These are phyloP conservation scores for Diutina siamensis DNA, from an alignment of 1,139 yeast species.

Conservation along the genomic window DNA sequence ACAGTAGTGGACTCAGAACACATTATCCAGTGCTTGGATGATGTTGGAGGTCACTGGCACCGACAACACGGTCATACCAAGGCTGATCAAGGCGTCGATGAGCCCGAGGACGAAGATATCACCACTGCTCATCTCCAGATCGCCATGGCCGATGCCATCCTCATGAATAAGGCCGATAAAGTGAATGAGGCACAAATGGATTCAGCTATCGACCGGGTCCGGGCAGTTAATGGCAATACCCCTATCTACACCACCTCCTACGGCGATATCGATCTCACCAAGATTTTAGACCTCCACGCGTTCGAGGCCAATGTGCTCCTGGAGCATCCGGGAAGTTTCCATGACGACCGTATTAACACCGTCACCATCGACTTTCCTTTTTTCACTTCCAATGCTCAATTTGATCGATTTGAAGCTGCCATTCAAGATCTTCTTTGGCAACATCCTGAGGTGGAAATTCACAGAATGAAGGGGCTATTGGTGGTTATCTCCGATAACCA, in stretches of 20 bases:
- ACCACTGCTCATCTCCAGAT: constrained; percentile 87
- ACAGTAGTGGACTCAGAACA: constrained; percentile 79
- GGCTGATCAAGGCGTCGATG: constrained; percentile 14
- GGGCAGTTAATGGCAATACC: constrained; percentile 54
- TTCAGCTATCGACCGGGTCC: constrained; percentile 26
- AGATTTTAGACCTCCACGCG: constrained; percentile 70
- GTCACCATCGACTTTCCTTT: constrained; percentile 43
- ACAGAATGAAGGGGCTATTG: constrained; percentile 69
- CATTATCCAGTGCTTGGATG: constrained; percentile 56
- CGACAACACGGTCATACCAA: constrained; percentile 23
- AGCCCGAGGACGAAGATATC: constrained; percentile 29
- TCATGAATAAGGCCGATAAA: constrained; percentile 68
- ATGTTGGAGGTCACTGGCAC: constrained; percentile 59
- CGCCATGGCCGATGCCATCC: constrained; percentile 75
- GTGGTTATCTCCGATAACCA: constrained; percentile 10
- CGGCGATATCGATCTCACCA: constrained; percentile 53
- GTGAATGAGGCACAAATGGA: constrained; percentile 14
- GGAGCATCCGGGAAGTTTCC: constrained; percentile 14
- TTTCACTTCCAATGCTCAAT: constrained; percentile 19
- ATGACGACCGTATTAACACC: constrained; percentile 52
- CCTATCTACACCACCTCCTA: constrained; percentile 56
- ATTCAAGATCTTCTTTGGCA: constrained; percentile 68
- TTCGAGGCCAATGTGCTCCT: constrained; percentile 34
- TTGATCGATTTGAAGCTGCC: constrained; percentile 41
- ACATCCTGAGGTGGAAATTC: constrained; percentile 47